Evolutionary conservation across 106 monocot genomes (phyloP), one percentile per base, ranked within the genome.

Genomic region (Acorus calamus): DNA sequence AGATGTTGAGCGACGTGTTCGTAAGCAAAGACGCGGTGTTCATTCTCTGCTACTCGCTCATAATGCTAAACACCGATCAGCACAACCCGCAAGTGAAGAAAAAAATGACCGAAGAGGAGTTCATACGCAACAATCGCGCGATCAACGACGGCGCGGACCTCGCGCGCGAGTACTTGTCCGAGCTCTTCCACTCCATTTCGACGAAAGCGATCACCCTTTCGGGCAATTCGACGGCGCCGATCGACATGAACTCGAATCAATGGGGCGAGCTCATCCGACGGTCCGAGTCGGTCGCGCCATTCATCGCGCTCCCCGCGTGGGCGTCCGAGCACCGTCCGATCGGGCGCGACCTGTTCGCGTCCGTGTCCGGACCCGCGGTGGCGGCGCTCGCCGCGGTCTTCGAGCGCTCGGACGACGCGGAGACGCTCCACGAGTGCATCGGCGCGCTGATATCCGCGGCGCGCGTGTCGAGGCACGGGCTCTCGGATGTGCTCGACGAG

Each of bases 71-170:
- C 74, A 89, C 89, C 10, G 89, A 89, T 49, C 96, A 91, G 63
- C 96, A 98, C 76, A 98, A 91, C 54, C 78, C 85, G 0, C 94
- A 94, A 61, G 96, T 98, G 12, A 98, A 88, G 83, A 98, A 88
- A 79, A 98, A 91, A 74, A 98, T 98, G 96, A 88, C 96, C 0
- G 87, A 87, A 49, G 96, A 98, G 46, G 96, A 98, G 62, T 98
- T 98, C 62, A 91, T 98, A 53, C 73, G 82, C 66, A 98, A 98
- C 73, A 98, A 98, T 73, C 59, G 91, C 7, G 72, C 64, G 8
- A 87, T 91, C 11, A 98, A 98, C 14, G 78, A 74, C 5, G 87
- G 87, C 5, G 72, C 47, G 45, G 90, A 98, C 51, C 79, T 98
- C 11, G 91, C 96, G 2, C 50, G 85, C 50, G 96, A 98, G 55